Conservation (phyloP, 2,329 filamentous ascomycete species). For the Scedosporium aurantiacum region DNA sequence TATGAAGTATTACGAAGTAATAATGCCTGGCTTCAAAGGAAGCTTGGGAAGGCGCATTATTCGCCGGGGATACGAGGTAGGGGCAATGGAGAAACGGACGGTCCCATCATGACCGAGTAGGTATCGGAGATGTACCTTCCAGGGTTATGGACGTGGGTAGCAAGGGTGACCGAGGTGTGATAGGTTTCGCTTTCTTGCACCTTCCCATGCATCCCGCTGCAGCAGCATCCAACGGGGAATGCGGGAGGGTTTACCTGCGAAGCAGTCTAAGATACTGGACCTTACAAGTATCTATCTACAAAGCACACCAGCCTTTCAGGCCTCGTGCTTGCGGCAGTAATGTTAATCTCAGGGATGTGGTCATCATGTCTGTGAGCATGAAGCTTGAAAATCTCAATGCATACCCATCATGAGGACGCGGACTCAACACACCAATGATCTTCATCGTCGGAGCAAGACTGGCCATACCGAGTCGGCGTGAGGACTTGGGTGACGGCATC, state of each 20-base stretch:
- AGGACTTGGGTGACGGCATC: no score
- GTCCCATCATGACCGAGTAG: not conserved
- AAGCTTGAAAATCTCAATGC: not conserved
- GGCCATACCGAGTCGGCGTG: not conserved
- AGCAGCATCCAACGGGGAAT: not conserved
- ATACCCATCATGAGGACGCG: not conserved
- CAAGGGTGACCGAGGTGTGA: not conserved
- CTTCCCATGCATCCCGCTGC: slow-evolving; percentile 1
- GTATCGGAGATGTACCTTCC: not conserved
- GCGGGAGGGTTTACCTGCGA: not conserved
- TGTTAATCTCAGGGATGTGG: not conserved
- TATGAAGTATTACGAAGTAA: no score
- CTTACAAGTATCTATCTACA: not conserved
- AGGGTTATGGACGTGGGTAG: not conserved
- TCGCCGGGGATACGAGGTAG: no score
- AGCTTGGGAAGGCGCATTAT: not conserved
- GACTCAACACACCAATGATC: not conserved
- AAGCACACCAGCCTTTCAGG: not conserved
- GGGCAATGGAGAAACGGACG: no score
- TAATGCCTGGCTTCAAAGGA: not conserved
- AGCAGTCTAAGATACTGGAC: not conserved
- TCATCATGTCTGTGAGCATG: not conserved
- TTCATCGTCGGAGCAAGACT: not conserved
- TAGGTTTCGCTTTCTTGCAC: not conserved
- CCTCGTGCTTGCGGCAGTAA: not conserved